phyloP scores from a whole-genome alignment of 2,329 filamentous ascomycete genomes.

The Talaromyces rugulosus region DNA sequence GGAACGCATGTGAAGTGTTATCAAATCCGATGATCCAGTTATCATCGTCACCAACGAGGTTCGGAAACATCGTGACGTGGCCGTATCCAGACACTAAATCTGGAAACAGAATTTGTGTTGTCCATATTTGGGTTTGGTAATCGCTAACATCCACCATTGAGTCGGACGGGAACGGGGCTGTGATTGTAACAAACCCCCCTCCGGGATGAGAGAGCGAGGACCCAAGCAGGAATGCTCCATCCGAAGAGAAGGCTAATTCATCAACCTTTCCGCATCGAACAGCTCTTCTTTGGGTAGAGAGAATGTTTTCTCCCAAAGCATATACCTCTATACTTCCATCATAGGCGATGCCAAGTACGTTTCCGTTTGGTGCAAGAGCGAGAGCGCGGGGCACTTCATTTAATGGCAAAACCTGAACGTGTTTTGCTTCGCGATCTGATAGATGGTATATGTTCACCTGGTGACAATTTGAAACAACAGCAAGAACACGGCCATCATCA shows the following conservation, averaged over 20 bases:
- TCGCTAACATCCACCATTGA: constrained; percentile 51
- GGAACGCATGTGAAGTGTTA: constrained; percentile 70
- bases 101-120: constrained; percentile 78
- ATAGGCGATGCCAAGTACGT: constrained; percentile 78
- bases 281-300: constrained; percentile 64
- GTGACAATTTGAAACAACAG: constrained; percentile 75
- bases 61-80: constrained; percentile 64
- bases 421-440: constrained; percentile 58
- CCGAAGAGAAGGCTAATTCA: constrained; percentile 68
- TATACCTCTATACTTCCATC: constrained; percentile 86
- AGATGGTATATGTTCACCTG: constrained; percentile 85
- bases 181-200: constrained; percentile 70
- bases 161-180: constrained; percentile 71
- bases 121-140: constrained; percentile 73
- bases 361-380: constrained; percentile 74
- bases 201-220: constrained; percentile 64
- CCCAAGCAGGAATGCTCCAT: constrained; percentile 73
- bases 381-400: constrained; percentile 76
- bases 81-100: constrained; percentile 76
- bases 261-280: constrained; percentile 77
- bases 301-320: constrained; percentile 61
- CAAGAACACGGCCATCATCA: constrained; percentile 71
- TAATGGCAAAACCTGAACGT: constrained; percentile 70
- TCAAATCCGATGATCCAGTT: constrained; percentile 77
- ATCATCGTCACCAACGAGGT: constrained; percentile 54